Evolutionary conservation across 805 yeast genomes (phyloP).

Genomic region (Kodamaea laetipori): DNA sequence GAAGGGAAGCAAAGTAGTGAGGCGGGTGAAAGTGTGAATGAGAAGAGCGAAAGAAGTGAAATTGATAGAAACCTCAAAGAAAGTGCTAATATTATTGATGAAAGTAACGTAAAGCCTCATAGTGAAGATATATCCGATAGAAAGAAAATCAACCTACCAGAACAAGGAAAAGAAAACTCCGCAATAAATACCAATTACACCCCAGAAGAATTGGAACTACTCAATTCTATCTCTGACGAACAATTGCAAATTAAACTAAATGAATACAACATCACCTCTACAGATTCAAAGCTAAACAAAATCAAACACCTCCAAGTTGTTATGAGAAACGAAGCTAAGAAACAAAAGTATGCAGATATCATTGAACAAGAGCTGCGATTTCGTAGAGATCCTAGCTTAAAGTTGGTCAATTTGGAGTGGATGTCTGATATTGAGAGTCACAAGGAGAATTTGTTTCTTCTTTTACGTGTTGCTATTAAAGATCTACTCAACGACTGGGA

Average conservation of each 20-base stretch:
- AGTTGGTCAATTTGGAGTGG: conserved; percentile 12
- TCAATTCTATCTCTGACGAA: conserved; percentile 25
- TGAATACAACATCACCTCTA: conserved; percentile 1
- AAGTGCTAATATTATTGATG: neutral
- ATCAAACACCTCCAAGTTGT: conserved; percentile 22
- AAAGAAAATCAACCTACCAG: no score
- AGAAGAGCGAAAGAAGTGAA: neutral
- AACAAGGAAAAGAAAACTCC: conserved; percentile 29
- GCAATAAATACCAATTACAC: no score
- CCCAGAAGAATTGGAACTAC: conserved; percentile 13
- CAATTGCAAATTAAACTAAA: conserved; percentile 26
- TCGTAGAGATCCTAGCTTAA: conserved; percentile 12
- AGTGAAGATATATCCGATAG: no score
- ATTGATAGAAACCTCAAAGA: conserved; percentile 13
- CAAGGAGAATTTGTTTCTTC: conserved; percentile 33
- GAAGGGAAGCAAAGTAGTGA: neutral
- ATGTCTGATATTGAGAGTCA: conserved; percentile 16
- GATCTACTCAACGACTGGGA: conserved; percentile 49
- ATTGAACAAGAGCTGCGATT: conserved; percentile 27
- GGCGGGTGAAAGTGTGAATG: neutral
- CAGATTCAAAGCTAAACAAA: conserved; percentile 21
- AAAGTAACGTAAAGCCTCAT: neutral
- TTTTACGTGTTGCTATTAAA: conserved; percentile 52
- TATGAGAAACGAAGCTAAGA: conserved; percentile 19
- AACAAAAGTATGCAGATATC: conserved; percentile 26